Evolutionary conservation across 352 stramenopile genomes (phyloP), one percentile per base, ranked within the genome.

Genomic region (Pythium vanterpoolii): DNA sequence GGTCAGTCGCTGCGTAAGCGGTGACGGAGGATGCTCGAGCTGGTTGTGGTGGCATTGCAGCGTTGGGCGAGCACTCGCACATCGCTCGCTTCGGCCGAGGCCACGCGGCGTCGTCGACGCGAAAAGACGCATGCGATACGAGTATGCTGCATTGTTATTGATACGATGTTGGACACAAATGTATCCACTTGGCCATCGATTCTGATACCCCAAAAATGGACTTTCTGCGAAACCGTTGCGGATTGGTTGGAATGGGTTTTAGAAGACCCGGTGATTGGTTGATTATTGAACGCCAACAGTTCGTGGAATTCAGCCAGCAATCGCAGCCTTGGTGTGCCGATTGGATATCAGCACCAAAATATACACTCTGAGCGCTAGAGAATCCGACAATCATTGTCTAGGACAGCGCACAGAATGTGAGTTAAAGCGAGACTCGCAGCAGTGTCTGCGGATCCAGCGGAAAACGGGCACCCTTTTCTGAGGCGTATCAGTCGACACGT

Each of bases 181-280:
- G 53, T 52, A 60, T 60, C 53, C 43, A 53, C 33, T 19, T 47
- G 16, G 34, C 14, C 1, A 47, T 31, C 34, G 27, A 30, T 19
- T 13, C 18, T 40, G 53, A 51, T 59, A 36, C 23, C 21, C 44
- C 39, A 47, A 61, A 40, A 48, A 34, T 51, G 44, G 43, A 45
- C 43, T 61, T 54, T 47, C 54, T 30, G n/a, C 21, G 5, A 49
- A 26, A 49, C 30, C 21, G 43, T n/a, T 7, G 10, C 5, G 27
- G 43, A 49, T 49, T 49, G 43, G 43, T 28, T n/a, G n/a, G n/a
- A n/a, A n/a, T n/a, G 31, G 31, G 31, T 36, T 36, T 6, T 6
- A 11, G 6, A 36, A 36, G 31, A 40, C n/a, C n/a, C n/a, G n/a
- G 10, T 16, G 34, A 40, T 40, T 40, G 34, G 34, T n/a, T n/a